These are phyloP conservation scores for Phytophthora uliginosa DNA, from an alignment of 352 stramenopile genomes.

Conservation along the genomic window DNA sequence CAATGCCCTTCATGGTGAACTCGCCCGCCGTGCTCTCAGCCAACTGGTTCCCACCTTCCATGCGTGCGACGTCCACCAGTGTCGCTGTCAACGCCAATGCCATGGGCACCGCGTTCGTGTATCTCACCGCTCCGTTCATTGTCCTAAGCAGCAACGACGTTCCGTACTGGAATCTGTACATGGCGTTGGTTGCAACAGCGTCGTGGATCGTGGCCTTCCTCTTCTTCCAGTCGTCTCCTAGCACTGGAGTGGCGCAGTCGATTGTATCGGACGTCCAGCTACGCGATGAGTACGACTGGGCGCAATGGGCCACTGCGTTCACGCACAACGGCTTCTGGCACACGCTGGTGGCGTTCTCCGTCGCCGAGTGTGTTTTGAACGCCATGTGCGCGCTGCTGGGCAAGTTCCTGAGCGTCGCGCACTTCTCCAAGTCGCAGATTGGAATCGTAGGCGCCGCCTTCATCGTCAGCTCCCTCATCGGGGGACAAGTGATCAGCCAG, in stretches of 20 bases:
- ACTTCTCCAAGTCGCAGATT: conserved; percentile 74
- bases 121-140: conserved; percentile 63
- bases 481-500: conserved; percentile 71
- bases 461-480: conserved; percentile 77
- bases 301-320: conserved; percentile 75
- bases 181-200: conserved; percentile 45
- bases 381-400: conserved; percentile 77
- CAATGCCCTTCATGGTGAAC: conserved; percentile 92
- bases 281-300: conserved; percentile 78
- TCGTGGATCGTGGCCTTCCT: conserved; percentile 37
- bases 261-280: conserved; percentile 68
- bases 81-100: conserved; percentile 83
- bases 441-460: conserved; percentile 75
- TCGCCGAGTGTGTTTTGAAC: conserved; percentile 78
- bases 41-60: conserved; percentile 78
- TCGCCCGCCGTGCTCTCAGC: conserved; percentile 77
- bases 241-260: conserved; percentile 45
- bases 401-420: conserved; percentile 71
- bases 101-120: conserved; percentile 73
- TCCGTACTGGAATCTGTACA: conserved; percentile 55
- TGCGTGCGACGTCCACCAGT: conserved; percentile 74
- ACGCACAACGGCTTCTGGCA: conserved; percentile 69
- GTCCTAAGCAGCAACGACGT: conserved; percentile 48
- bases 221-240: conserved; percentile 63
- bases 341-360: conserved; percentile 69